Percentiles rank a stretch among this genome's conserved stretches.
Evolutionary conservation across 108 stramenopile species (phyloP).

Genomic region (Parietichytrium sp.): DNA sequence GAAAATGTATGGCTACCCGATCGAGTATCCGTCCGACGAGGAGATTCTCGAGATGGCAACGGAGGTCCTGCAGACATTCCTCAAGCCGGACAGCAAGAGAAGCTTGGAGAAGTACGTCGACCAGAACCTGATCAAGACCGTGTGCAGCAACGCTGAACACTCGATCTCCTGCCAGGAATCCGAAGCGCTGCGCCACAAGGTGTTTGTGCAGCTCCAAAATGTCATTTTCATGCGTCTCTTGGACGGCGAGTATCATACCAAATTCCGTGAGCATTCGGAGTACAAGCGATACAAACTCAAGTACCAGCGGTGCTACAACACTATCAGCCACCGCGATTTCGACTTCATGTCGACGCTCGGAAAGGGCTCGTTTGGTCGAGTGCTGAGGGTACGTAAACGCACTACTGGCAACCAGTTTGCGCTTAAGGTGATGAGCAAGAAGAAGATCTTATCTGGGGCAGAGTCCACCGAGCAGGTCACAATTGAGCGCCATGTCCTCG

Average conservation of each 20-base stretch:
- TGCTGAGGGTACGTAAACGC: slow-evolving; percentile 51
- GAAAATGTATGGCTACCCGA: too few species aligned
- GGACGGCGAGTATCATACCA: neutral
- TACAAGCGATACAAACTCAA: slow-evolving; percentile 37
- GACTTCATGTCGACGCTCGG: slow-evolving; percentile 59
- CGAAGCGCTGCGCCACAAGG: neutral
- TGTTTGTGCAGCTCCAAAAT: neutral
- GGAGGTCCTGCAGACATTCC: neutral
- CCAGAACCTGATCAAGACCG: too few species aligned
- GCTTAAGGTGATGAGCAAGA: slow-evolving; percentile 63
- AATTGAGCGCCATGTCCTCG: slow-evolving; percentile 55
- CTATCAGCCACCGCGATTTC: slow-evolving; percentile 47
- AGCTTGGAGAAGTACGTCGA: too few species aligned
- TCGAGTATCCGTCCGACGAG: neutral
- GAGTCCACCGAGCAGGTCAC: slow-evolving; percentile 31
- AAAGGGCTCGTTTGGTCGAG: slow-evolving; percentile 62
- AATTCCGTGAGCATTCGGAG: slow-evolving; percentile 21
- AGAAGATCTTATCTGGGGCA: slow-evolving; percentile 50
- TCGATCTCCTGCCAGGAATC: too few species aligned
- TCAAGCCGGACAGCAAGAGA: neutral
- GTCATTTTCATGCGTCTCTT: neutral
- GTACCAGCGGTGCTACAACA: neutral
- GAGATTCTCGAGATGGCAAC: neutral
- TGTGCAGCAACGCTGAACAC: too few species aligned
- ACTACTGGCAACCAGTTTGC: slow-evolving; percentile 49